These are phyloP conservation scores for Ustilago sp. DNA, from an alignment of 1,284 basidiomycete species.

Conservation along the genomic window DNA sequence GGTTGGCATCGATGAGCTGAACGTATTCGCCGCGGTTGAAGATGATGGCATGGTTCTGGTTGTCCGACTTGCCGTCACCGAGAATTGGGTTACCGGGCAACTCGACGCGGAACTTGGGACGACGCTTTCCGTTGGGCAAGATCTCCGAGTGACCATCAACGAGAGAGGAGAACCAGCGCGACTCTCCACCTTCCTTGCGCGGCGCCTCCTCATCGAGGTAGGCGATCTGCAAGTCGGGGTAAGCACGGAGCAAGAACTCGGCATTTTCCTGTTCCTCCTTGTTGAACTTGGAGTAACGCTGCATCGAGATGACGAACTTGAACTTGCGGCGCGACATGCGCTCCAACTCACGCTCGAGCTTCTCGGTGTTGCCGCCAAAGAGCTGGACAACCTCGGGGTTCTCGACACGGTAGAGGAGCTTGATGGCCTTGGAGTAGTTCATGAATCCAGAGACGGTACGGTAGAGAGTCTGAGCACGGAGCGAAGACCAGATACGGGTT, in stretches of 20 bases:
- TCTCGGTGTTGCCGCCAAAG: slow-evolving; percentile 97
- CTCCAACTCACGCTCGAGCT: slow-evolving; percentile 94
- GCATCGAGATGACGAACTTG: slow-evolving; percentile 99
- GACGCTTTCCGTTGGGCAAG: slow-evolving; percentile 84
- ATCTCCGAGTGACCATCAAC: slow-evolving; percentile 99
- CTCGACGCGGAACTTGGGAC: slow-evolving; percentile 98
- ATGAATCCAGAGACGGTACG: slow-evolving; percentile 99
- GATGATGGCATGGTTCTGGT: slow-evolving; percentile 99
- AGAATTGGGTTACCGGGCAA: slow-evolving; percentile 98
- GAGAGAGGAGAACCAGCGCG: slow-evolving; percentile 92
- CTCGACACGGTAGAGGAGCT: slow-evolving; percentile 98
- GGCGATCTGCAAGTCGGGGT: slow-evolving; percentile 97
- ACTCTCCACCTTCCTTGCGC: slow-evolving; percentile 93
- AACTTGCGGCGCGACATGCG: slow-evolving; percentile 98
- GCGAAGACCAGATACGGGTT: slow-evolving; percentile 98
- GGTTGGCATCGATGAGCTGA: slow-evolving; percentile 98
- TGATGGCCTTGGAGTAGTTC: slow-evolving; percentile 99
- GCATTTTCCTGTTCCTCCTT: slow-evolving; percentile 99
- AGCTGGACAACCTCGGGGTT: slow-evolving; percentile 98
- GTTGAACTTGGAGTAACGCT: slow-evolving; percentile 99
- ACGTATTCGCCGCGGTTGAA: slow-evolving; percentile 99
- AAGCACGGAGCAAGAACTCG: slow-evolving; percentile 97
- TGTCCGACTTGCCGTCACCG: slow-evolving; percentile 99
- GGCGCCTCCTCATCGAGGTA: slow-evolving; percentile 95
- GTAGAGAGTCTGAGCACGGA: slow-evolving; percentile 97